phyloP scores from a whole-genome alignment of 345 rosid species.

The Linum tenue region DNA sequence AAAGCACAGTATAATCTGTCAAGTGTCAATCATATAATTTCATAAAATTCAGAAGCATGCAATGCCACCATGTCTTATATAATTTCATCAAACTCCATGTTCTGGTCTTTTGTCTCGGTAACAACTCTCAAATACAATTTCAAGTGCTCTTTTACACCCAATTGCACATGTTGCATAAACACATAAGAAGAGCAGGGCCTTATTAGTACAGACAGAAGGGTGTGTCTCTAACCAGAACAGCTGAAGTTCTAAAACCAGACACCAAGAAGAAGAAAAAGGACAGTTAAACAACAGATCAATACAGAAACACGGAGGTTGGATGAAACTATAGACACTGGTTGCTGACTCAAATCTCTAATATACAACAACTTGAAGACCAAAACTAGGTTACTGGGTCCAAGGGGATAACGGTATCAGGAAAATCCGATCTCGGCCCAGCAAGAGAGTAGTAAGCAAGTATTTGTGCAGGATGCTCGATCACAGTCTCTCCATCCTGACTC shows the following conservation, averaged over 20 bases:
- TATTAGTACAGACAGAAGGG: too few species aligned
- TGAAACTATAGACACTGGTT: constrained; percentile 21
- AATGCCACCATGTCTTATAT: too few species aligned
- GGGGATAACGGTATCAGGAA: constrained; percentile 53
- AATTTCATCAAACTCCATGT: too few species aligned
- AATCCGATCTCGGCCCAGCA: constrained; percentile 84
- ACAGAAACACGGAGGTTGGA: not conserved
- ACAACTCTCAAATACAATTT: too few species aligned
- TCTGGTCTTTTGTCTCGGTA: too few species aligned
- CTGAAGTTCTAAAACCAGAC: constrained; percentile 29
- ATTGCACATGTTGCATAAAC: too few species aligned
- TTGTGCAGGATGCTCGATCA: constrained; percentile 67
- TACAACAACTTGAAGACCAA: constrained; percentile 29
- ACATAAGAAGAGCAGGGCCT: too few species aligned
- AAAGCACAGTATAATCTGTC: too few species aligned
- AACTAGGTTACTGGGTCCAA: constrained; percentile 23
- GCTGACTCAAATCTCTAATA: constrained; percentile 2
- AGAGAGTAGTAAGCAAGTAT: constrained; percentile 89
- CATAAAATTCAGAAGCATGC: too few species aligned
- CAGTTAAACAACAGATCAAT: too few species aligned
- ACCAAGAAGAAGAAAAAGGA: constrained; percentile 7
- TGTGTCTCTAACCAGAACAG: not conserved
- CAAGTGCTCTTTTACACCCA: too few species aligned
- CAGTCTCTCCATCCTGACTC: constrained; percentile 23
- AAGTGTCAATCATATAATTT: too few species aligned